These are phyloP conservation scores for Bodo saltans DNA, from an alignment of 78 protist genomes.

Conservation along the genomic window DNA sequence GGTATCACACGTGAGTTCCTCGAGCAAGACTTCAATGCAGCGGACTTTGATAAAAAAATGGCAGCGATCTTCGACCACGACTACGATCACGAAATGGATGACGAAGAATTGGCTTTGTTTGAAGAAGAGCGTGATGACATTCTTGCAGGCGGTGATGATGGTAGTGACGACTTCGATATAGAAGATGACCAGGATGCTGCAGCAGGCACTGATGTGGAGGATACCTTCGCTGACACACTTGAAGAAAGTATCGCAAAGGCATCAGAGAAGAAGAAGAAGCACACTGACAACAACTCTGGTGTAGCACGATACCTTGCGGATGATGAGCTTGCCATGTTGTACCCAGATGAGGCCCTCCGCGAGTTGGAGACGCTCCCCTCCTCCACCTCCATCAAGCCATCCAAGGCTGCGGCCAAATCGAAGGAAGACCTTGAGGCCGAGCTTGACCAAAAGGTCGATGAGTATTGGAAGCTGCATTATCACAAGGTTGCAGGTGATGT, in stretches of 20 bases:
- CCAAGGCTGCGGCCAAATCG: neutral
- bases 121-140: neutral
- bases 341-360: neutral
- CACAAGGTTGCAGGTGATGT: neutral
- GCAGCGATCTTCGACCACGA: neutral
- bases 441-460: neutral
- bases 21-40: constrained; percentile 13
- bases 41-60: neutral
- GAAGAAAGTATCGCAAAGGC: too few species aligned
- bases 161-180: neutral
- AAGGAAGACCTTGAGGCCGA: constrained; percentile 1
- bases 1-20: neutral
- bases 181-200: neutral
- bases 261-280: too few species aligned
- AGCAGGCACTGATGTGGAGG: neutral
- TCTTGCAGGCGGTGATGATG: too few species aligned
- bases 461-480: neutral
- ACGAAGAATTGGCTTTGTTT: neutral
- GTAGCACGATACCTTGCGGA: neutral
- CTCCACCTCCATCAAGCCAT: neutral
- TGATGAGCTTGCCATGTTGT: neutral
- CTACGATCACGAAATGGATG: constrained; percentile 8
- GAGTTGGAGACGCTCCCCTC: too few species aligned
- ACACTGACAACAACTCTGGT: too few species aligned
- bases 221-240: too few species aligned